Evolutionary conservation across 78 protist species (phyloP), one percentile per base, ranked within the genome.

Genomic region (Emiliania huxleyi): DNA sequence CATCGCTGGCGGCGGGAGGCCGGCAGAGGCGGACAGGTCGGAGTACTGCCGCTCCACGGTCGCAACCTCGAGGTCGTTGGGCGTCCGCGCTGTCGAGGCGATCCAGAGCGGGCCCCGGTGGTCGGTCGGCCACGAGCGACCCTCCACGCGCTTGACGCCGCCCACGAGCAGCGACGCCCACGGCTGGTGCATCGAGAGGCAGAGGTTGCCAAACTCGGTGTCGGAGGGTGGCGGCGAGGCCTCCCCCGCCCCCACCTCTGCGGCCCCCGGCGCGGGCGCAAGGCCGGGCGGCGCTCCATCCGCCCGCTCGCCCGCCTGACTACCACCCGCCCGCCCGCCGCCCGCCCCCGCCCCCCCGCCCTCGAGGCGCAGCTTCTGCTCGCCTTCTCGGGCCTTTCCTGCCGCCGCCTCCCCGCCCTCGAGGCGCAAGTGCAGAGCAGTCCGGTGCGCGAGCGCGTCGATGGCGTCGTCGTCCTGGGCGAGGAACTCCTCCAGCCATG

Each of bases 121-220:
- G 19, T 1, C 38, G 2, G 91, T 26, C 29, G 25, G 43, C 91
- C 91, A 87, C 2, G 45, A 0, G 43, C 91, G 25, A 11, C 91
- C 91, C 69, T 87, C 91, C 15, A 87, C 45, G n/a, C 40, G n/a
- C 73, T 87, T 87, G 62, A 46, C 15, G 40, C 91, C 91, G 21
- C 15, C 18, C 35, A 87, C 91, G 69, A 87, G 62, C 42, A 87
- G 44, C 22, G 55, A 40, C 37, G 91, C 91, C 91, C 91, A 87
- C 49, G 91, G 91, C 73, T 87, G 91, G 22, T 87, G 91, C 22
- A 87, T 3, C 21, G 40, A 25, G 49, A 87, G 73, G 81, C 88
- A 90, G 22, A 0, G 69, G 33, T 8, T 52, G 62, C 62, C 62
- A 19, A 52, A 52, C n/a, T n/a, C n/a, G n/a, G n/a, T n/a, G n/a